Percentiles rank a stretch among this genome's conserved stretches.
phyloP scores from a whole-genome alignment of 208 protist genomes.

The Vickermania ingenoplastis region DNA sequence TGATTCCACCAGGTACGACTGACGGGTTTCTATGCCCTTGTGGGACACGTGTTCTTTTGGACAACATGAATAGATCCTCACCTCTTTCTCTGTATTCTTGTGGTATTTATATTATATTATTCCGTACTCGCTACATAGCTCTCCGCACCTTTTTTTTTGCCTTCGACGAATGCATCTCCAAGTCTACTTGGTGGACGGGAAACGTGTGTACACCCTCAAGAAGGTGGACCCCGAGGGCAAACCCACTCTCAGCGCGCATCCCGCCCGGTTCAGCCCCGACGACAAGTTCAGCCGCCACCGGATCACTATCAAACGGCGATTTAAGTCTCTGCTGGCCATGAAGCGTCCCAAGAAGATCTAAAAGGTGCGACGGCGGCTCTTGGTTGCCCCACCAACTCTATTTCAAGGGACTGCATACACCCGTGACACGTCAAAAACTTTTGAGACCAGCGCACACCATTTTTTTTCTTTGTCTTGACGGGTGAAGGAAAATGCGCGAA shows the following conservation, averaged over 20 bases:
- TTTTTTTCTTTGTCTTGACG: slow-evolving; percentile 12
- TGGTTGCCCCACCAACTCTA: background rate
- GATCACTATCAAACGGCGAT: slow-evolving; percentile 87
- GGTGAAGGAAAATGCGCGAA: no score
- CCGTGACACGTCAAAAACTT: background rate
- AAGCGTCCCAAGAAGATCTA: slow-evolving; percentile 69
- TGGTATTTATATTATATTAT: no score
- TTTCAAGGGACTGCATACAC: background rate
- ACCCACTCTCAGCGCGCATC: slow-evolving; percentile 86
- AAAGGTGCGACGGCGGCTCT: no score
- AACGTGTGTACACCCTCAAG: slow-evolving; percentile 89
- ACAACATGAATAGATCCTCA: background rate
- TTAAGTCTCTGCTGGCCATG: slow-evolving; percentile 75
- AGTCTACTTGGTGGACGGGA: slow-evolving; percentile 73
- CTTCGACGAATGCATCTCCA: slow-evolving; percentile 87
- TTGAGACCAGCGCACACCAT: background rate
- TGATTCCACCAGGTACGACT: no score
- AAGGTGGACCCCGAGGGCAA: slow-evolving; percentile 85
- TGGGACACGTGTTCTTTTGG: background rate
- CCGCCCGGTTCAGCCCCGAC: slow-evolving; percentile 89
- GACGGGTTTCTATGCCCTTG: no score
- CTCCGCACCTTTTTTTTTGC: no score
- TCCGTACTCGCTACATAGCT: no score
- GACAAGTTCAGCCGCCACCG: slow-evolving; percentile 90
- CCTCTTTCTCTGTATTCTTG: slow-evolving; percentile 14